These are phyloP conservation scores for Aspergillus bertholletiae DNA, from an alignment of 495 filamentous ascomycete genomes.

Conservation along the genomic window DNA sequence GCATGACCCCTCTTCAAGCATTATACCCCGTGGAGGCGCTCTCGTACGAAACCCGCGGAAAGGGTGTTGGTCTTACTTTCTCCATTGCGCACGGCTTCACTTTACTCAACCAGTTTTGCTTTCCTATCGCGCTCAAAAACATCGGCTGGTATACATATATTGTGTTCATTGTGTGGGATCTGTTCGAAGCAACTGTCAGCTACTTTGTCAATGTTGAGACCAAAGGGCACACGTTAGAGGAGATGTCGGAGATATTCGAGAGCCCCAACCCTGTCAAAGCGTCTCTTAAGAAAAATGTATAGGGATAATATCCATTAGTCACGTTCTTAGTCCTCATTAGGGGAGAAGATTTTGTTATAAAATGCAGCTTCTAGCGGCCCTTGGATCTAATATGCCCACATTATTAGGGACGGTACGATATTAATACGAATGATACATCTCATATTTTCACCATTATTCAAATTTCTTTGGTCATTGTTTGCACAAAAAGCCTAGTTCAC, in stretches of 20 bases:
- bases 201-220: slow-evolving; percentile 67
- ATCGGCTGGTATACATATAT: slow-evolving; percentile 60
- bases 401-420: too few relatives aligned
- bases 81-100: slow-evolving; percentile 55
- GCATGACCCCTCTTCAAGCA: slow-evolving; percentile 68
- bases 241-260: slow-evolving; percentile 66
- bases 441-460: too few relatives aligned
- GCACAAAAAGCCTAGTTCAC: too few relatives aligned
- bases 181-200: slow-evolving; percentile 51
- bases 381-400: too few relatives aligned
- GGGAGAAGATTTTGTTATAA: too few relatives aligned
- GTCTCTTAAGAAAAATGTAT: too few relatives aligned
- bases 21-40: slow-evolving; percentile 69
- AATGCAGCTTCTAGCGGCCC: too few relatives aligned
- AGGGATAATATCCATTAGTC: too few relatives aligned
- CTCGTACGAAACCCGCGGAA: slow-evolving; percentile 58
- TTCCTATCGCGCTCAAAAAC: slow-evolving; percentile 51
- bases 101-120: slow-evolving; percentile 59
- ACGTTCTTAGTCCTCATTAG: too few relatives aligned
- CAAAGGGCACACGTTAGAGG: slow-evolving; percentile 67
- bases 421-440: too few relatives aligned
- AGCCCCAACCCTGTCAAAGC: slow-evolving; percentile 56
- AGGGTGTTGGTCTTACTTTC: slow-evolving; percentile 59
- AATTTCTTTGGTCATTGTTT: too few relatives aligned
- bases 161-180: slow-evolving; percentile 62